Conservation (phyloP, 306 rosid species). For the Gastrolobium villosum region DNA sequence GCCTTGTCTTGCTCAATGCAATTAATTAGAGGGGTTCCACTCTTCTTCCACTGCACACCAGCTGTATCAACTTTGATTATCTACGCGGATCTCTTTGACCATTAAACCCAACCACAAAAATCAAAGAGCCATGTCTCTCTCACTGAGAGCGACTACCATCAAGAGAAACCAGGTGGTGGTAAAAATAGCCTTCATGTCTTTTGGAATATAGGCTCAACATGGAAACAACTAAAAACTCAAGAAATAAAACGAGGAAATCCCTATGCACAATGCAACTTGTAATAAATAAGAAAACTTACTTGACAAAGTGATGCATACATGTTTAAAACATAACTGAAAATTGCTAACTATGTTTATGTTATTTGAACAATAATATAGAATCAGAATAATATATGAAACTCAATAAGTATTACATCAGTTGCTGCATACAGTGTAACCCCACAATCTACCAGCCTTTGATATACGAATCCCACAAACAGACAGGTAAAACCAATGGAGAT, state of each 20-base stretch:
- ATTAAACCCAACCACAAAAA: background rate
- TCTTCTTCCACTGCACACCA: slow-evolving; percentile 14
- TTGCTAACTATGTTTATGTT: background rate
- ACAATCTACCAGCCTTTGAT: background rate
- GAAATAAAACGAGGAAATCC: background rate
- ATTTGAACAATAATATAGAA: background rate
- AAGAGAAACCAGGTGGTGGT: background rate
- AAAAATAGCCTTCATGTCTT: slow-evolving; percentile 11
- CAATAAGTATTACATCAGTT: background rate
- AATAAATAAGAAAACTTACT: background rate
- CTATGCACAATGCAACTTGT: slow-evolving; percentile 12
- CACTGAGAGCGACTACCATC: slow-evolving; percentile 31
- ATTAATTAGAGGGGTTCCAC: slow-evolving; percentile 16
- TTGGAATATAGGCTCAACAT: slow-evolving; percentile 3
- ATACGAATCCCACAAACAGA: slow-evolving; percentile 1
- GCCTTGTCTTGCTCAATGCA: background rate
- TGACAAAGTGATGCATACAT: slow-evolving; percentile 28
- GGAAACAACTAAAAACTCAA: background rate
- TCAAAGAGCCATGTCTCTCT: background rate
- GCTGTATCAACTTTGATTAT: background rate
- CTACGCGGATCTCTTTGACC: slow-evolving; percentile 9
- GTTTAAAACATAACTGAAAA: slow-evolving; percentile 10
- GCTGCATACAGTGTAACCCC: slow-evolving; percentile 23
- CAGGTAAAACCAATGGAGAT: slow-evolving; percentile 1
- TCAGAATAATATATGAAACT: background rate